phyloP scores from a whole-genome alignment of 169 alveolate species.

The Eimeria praecox region DNA sequence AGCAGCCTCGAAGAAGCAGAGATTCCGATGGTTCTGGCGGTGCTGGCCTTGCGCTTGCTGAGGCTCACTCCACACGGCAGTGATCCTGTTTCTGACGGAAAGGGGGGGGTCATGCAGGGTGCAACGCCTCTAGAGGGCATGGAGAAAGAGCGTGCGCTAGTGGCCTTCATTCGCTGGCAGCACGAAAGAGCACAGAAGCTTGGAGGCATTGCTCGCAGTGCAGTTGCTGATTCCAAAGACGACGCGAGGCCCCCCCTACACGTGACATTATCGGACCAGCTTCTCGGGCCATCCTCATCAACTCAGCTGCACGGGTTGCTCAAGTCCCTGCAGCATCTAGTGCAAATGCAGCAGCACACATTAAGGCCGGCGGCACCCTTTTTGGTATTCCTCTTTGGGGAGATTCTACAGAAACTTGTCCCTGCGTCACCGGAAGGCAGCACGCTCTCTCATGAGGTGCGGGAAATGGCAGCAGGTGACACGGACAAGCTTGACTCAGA shows the following conservation, averaged over 20 bases:
- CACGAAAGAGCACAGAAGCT: neutral
- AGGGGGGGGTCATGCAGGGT: neutral
- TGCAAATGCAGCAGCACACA: constrained; percentile 61
- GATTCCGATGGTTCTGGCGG: constrained; percentile 52
- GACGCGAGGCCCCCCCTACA: constrained; percentile 29
- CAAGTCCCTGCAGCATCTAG: constrained; percentile 77
- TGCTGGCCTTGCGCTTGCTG: constrained; percentile 51
- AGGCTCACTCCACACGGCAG: constrained; percentile 21
- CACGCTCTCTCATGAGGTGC: neutral
- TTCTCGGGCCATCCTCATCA: constrained; percentile 42
- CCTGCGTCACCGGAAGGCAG: neutral
- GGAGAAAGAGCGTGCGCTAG: constrained; percentile 62
- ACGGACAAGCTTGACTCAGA: neutral
- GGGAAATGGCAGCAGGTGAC: neutral
- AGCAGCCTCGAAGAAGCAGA: constrained; percentile 64
- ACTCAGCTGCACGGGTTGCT: constrained; percentile 73
- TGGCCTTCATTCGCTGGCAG: constrained; percentile 43
- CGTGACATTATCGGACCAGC: constrained; percentile 6
- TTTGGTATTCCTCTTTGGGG: constrained; percentile 53
- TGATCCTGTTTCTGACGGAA: neutral
- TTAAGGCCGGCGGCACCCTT: constrained; percentile 76
- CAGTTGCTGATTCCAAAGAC: neutral
- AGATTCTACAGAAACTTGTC: constrained; percentile 43
- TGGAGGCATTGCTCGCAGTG: neutral
- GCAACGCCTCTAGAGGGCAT: constrained; percentile 41